Evolutionary conservation across 768 basidiomycete species (phyloP), one percentile per base, ranked within the genome.

Genomic region (Suillus placidus): DNA sequence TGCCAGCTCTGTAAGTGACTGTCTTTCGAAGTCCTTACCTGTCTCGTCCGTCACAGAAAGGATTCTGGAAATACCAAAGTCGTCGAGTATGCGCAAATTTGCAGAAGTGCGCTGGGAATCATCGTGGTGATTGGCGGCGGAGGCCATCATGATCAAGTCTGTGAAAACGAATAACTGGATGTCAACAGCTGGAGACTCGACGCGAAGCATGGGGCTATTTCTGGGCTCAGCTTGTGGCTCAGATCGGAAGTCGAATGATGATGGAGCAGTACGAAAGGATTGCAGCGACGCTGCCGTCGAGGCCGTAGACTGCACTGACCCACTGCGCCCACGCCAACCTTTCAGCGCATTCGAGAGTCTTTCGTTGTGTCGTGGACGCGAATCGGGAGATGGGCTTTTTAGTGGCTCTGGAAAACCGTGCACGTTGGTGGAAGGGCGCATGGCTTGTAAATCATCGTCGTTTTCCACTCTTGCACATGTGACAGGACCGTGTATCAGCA

Each of bases 401-500:
- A 61, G 58, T 2, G 35, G 35, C 3, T 7, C 26, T 0, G 55
- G n/a, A 12, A 63, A 64, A 6, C 37, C 34, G 20, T 66, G 66
- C 18, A 32, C 10, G 32, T 34, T 54, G 40, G 58, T 76, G 71
- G 37, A 51, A 55, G 34, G 14, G n/a, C 60, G 58, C 45, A 74
- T 71, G 49, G 35, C 3, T 6, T 6, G 54, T 35, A 55, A 14
- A 32, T 55, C 54, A 52, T 75, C 67, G 66, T 76, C 80, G n/a
- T 76, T 76, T 52, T 79, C 72, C 6, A 88, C 78, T 12, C 84
- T 80, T 10, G 80, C 73, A 42, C 71, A 77, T 34, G 65, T 67
- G 8, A 94, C 77, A 3, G 81, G 74, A 20, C 93, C 94, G 68
- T 89, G 87, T 64, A 85, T 84, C 45, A 95, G 79, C 14, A 97